These are phyloP conservation scores for Cyclanthera cordifolia DNA, from an alignment of 306 rosid species.

Conservation along the genomic window DNA sequence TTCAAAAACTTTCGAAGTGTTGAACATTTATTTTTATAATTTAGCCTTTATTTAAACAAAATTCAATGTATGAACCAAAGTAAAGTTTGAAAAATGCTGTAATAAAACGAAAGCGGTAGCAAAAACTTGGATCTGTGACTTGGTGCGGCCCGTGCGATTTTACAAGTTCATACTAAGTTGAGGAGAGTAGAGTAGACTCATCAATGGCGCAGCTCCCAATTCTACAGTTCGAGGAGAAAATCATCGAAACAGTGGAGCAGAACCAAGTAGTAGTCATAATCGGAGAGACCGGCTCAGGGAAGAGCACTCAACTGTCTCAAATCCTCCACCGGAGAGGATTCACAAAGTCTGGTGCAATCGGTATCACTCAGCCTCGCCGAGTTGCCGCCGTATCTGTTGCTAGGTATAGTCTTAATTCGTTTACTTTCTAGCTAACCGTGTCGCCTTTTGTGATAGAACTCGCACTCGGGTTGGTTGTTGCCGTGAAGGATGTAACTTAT, in stretches of 20 bases:
- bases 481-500: neutral
- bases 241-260: slow-evolving; percentile 52
- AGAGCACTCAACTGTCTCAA: slow-evolving; percentile 94
- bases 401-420: slow-evolving; percentile 23
- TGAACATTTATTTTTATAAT: too few species aligned
- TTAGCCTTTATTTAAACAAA: too few species aligned
- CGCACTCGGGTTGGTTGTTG: neutral
- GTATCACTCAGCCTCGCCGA: slow-evolving; percentile 93
- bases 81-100: too few species aligned
- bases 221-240: slow-evolving; percentile 66
- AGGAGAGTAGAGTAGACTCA: neutral
- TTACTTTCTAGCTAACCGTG: neutral
- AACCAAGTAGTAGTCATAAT: slow-evolving; percentile 61
- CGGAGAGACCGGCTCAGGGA: slow-evolving; percentile 95
- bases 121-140: neutral
- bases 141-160: neutral
- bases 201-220: slow-evolving; percentile 72
- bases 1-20: too few species aligned
- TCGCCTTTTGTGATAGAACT: neutral
- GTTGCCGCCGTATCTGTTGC: slow-evolving; percentile 92
- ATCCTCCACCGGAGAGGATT: slow-evolving; percentile 71
- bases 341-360: slow-evolving; percentile 51
- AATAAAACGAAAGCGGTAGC: neutral
- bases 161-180: neutral
- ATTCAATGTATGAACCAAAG: too few species aligned